Conservation (phyloP, 2,329 filamentous ascomycete species). For the Ceratocystiopsis minuta region DNA sequence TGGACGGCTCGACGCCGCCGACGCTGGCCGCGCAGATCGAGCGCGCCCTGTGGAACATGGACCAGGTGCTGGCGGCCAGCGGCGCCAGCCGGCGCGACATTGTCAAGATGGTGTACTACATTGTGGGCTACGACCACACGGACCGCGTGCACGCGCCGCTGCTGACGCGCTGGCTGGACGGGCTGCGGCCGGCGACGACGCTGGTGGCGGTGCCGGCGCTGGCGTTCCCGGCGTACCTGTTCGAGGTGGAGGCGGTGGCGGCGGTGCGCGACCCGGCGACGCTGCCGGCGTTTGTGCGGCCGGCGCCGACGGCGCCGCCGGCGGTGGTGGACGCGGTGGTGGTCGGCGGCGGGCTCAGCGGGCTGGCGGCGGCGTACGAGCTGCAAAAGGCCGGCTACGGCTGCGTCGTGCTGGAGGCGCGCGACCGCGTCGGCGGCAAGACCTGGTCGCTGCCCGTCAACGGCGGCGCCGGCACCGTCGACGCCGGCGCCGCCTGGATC, state of each 20-base stretch:
- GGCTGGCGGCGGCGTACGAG: slow-evolving; percentile 4
- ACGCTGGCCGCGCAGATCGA: neutral
- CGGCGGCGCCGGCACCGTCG: slow-evolving; percentile 2
- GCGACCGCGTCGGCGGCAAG: slow-evolving; percentile 33
- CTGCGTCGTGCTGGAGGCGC: slow-evolving; percentile 29
- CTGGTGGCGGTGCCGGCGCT: slow-evolving; percentile 4
- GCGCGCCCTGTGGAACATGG: slow-evolving; percentile 1
- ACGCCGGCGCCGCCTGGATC: slow-evolving; percentile 8
- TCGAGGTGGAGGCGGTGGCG: slow-evolving; percentile 6
- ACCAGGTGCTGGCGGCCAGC: slow-evolving; percentile 1
- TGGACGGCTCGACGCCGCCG: neutral
- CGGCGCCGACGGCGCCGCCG: neutral
- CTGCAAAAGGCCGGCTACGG: slow-evolving; percentile 9
- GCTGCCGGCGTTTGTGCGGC: too few species aligned
- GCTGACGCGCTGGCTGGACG: slow-evolving; percentile 3
- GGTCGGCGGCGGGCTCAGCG: slow-evolving; percentile 5
- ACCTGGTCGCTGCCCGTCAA: slow-evolving; percentile 16
- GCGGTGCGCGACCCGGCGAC: neutral
- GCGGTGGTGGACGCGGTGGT: slow-evolving; percentile 4
- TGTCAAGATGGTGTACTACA: slow-evolving; percentile 8
- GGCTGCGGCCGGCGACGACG: slow-evolving; percentile 4
- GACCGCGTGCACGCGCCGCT: slow-evolving; percentile 3
- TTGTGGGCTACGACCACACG: slow-evolving; percentile 7
- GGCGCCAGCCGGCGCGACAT: slow-evolving; percentile 4
- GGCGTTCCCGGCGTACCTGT: slow-evolving; percentile 3